Conservation (phyloP, 148 eudicot genomes). For the Amaranthus palmeri region DNA sequence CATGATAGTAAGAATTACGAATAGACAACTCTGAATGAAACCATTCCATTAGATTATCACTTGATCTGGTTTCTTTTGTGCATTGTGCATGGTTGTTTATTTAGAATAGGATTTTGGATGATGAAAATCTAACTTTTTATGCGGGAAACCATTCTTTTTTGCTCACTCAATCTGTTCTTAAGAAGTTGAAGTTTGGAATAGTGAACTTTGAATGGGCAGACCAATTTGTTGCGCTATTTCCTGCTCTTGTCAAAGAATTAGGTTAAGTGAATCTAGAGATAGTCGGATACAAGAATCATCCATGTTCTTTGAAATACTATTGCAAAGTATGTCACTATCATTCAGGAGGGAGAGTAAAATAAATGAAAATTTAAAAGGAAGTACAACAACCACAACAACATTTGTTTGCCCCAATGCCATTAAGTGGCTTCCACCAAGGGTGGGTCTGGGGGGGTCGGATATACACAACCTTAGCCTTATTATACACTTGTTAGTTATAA, state of each 20-base stretch:
- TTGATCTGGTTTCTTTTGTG: background rate
- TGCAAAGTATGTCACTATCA: background rate
- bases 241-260: background rate
- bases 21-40: background rate
- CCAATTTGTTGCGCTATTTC: background rate
- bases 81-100: background rate
- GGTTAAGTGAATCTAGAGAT: background rate
- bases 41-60: background rate
- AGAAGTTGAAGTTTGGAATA: background rate
- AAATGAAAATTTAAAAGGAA: too few species aligned
- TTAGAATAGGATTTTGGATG: background rate
- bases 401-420: too few species aligned
- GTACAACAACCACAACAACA: too few species aligned
- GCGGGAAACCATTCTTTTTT: background rate
- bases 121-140: background rate
- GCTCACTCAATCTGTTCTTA: background rate
- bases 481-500: too few species aligned
- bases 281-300: background rate
- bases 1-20: background rate
- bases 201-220: background rate
- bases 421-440: too few species aligned
- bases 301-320: background rate
- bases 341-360: background rate
- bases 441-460: too few species aligned
- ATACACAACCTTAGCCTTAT: too few species aligned